Evolutionary conservation across 2,329 filamentous ascomycete species (phyloP).

Genomic region (Phaeosphaeria sp.): DNA sequence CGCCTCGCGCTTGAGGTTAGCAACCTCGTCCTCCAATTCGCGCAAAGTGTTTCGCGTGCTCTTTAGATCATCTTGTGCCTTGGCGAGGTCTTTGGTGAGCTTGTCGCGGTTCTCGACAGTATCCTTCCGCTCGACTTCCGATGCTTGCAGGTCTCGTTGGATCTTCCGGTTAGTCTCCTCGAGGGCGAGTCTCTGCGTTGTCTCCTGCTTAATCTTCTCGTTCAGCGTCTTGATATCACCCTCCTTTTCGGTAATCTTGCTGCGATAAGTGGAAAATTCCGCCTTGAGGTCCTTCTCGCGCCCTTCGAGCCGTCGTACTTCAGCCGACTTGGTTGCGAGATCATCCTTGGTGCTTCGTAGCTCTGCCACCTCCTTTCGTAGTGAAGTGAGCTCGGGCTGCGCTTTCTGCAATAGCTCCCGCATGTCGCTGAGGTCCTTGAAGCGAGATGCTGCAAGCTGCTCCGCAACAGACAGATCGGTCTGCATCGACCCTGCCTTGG

Average conservation of each 20-base stretch:
- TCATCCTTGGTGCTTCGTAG: slow-evolving; percentile 80
- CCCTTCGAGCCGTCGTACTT: slow-evolving; percentile 78
- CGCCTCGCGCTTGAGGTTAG: slow-evolving; percentile 72
- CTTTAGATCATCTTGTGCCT: slow-evolving; percentile 74
- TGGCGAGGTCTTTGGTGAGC: slow-evolving; percentile 71
- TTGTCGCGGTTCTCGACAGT: slow-evolving; percentile 76
- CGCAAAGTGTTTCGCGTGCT: slow-evolving; percentile 65
- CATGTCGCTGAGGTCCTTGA: slow-evolving; percentile 85
- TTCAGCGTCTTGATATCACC: slow-evolving; percentile 78
- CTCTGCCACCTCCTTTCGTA: slow-evolving; percentile 77
- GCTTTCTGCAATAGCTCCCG: slow-evolving; percentile 81
- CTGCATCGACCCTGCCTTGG: slow-evolving; percentile 73
- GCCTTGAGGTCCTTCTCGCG: slow-evolving; percentile 81
- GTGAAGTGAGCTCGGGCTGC: slow-evolving; percentile 81
- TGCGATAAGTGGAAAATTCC: slow-evolving; percentile 74
- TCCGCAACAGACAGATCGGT: slow-evolving; percentile 86
- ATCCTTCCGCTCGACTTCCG: slow-evolving; percentile 81
- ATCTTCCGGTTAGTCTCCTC: slow-evolving; percentile 80
- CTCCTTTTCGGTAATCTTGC: slow-evolving; percentile 75
- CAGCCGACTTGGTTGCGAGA: slow-evolving; percentile 66
- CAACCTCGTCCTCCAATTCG: slow-evolving; percentile 76
- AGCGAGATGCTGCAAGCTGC: slow-evolving; percentile 83
- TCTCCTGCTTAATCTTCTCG: slow-evolving; percentile 79
- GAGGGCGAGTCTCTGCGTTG: slow-evolving; percentile 71
- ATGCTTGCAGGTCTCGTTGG: slow-evolving; percentile 77